These are phyloP conservation scores for Naganishia liquefaciens DNA, from an alignment of 1,284 basidiomycete genomes.

Conservation along the genomic window DNA sequence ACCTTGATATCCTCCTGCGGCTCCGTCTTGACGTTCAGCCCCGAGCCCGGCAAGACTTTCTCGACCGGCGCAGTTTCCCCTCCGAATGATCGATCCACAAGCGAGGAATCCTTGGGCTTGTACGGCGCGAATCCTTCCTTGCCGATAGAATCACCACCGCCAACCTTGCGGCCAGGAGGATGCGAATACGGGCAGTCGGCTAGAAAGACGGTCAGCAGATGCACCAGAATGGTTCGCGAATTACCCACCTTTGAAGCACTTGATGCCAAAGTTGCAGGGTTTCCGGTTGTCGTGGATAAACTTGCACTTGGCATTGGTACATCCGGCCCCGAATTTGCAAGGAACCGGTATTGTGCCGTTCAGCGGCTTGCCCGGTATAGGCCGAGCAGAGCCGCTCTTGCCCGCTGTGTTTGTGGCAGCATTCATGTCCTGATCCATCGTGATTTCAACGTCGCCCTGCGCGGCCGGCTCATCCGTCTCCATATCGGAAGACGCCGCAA, in stretches of 20 bases:
- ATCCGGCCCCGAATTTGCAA: constrained; percentile 31
- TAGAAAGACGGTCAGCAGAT: neutral
- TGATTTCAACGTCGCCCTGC: constrained; percentile 32
- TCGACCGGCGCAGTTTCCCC: constrained; percentile 22
- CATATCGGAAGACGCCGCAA: constrained; percentile 8
- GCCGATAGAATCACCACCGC: constrained; percentile 12
- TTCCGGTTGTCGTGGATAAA: constrained; percentile 29
- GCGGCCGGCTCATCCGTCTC: constrained; percentile 29
- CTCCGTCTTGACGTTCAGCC: constrained; percentile 2
- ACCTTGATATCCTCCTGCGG: constrained; percentile 24
- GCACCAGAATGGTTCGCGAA: neutral
- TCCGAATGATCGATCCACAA: constrained; percentile 26
- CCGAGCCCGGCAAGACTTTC: constrained; percentile 29
- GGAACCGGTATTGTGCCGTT: constrained; percentile 32
- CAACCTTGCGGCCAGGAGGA: constrained; percentile 29
- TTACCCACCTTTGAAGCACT: constrained; percentile 33
- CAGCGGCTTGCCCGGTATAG: constrained; percentile 26
- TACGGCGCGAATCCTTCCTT: constrained; percentile 21
- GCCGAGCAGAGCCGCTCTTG: constrained; percentile 12
- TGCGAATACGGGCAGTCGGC: constrained; percentile 32
- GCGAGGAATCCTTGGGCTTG: constrained; percentile 26
- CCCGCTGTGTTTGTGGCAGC: constrained; percentile 1
- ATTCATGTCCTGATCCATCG: constrained; percentile 12
- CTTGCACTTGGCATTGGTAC: constrained; percentile 32
- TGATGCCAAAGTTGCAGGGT: constrained; percentile 32